Evolutionary conservation across 345 rosid genomes (phyloP), one percentile per base, ranked within the genome.

Genomic region (Abelmoschus esculentus): DNA sequence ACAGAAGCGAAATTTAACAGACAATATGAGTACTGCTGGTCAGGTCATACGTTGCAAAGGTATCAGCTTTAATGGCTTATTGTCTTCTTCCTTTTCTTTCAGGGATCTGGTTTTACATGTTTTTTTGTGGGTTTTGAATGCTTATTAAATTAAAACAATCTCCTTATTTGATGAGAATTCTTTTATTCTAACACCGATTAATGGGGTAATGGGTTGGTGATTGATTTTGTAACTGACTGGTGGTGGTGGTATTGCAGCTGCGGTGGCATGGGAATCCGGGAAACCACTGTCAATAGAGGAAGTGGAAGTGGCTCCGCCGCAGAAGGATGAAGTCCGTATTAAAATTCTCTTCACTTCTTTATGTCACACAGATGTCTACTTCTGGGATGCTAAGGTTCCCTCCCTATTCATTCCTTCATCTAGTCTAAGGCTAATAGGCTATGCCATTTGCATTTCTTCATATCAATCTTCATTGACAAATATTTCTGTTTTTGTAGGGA

Each of bases 31-130:
- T 70, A 86, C 83, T 0, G 86, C 72, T 13, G 90, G 91, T 70
- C 91, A 90, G 53, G 76, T 85, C 46, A 90, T 90, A 66, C 86
- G 81, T 42, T 90, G 91, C 90, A 86, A 80, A 81, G 96, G 93
- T 85, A 14, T 47, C 40, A 11, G 0, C 17, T 11, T 7, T 22
- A 22, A 22, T 22, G 26, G 0, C 26, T 22, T 22, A 22, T 22
- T 22, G 26, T 22, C 26, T 22, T 22, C 0, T 22, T 22, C 26
- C 26, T 22, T 34, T 50, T 50, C 8, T 52, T 46, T 3, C 4
- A 7, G 1, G 0, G 19, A 50, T 50, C 19, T 50, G 54, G 0
- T 50, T 49, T 49, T 49, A 13, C 17, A 3, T 15, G 53, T 14
- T 14, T 15, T 15, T 15, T 5, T 15, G 19, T 15, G 1, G 17